These are phyloP conservation scores for Colletotrichum musae DNA, from an alignment of 2,329 filamentous ascomycete species.

Conservation along the genomic window DNA sequence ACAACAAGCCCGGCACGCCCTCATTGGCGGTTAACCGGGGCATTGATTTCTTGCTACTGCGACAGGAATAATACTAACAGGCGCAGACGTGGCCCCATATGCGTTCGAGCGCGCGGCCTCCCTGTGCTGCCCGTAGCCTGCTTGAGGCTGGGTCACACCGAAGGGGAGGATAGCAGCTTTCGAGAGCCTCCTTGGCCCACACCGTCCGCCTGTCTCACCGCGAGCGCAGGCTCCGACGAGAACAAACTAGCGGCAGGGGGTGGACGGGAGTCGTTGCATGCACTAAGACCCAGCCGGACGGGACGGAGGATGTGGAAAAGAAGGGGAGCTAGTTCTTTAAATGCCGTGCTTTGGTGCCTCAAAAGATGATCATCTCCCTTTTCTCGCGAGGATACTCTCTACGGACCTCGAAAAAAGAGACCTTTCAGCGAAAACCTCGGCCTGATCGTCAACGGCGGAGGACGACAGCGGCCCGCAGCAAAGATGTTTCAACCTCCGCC, in stretches of 20 bases:
- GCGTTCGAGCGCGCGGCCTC: conserved; percentile 36
- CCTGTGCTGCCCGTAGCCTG: background rate
- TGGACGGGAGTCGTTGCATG: background rate
- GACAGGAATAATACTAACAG: background rate
- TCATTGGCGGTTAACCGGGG: conserved; percentile 9
- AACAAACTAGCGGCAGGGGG: background rate
- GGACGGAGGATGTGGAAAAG: background rate
- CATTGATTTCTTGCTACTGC: background rate
- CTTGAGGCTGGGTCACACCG: background rate
- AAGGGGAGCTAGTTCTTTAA: background rate
- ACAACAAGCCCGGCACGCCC: background rate
- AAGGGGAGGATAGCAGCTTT: background rate
- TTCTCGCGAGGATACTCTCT: background rate
- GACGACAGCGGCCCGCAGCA: background rate
- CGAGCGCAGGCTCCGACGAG: background rate
- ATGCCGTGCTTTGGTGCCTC: conserved; percentile 6
- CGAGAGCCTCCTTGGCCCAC: background rate
- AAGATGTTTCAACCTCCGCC: conserved; percentile 32
- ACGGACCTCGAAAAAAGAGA: background rate
- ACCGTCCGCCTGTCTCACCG: conserved; percentile 7
- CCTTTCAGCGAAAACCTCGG: no score
- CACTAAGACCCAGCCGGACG: no score
- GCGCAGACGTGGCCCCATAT: conserved; percentile 8
- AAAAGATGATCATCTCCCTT: conserved; percentile 17
- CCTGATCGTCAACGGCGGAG: background rate